phyloP scores from a whole-genome alignment of 768 basidiomycete species.

The Lactarius indigo region DNA sequence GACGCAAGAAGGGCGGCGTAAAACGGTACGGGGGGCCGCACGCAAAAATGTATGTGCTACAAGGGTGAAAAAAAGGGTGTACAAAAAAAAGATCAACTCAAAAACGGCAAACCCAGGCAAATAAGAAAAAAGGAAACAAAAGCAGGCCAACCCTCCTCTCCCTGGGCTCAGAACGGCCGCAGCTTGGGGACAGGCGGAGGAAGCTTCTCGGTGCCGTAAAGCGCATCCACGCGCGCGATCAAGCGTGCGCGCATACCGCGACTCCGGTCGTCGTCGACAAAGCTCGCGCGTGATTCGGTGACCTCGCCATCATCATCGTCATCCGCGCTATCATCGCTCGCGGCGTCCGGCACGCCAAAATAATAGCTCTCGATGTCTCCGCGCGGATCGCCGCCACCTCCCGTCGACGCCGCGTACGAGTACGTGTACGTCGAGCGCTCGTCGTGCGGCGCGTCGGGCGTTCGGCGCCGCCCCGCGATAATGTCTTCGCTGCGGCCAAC shows the following conservation, averaged over 20 bases:
- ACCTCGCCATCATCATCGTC: background rate
- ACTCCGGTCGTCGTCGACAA: conserved; percentile 18
- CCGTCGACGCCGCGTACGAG: background rate
- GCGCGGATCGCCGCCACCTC: background rate
- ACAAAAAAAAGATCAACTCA: background rate
- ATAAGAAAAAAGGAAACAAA: too few species aligned
- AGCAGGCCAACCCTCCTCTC: too few species aligned
- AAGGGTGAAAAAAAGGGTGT: background rate
- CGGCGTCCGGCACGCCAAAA: background rate
- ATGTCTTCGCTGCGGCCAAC: too few species aligned
- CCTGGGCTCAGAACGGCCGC: conserved; percentile 12
- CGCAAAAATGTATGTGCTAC: background rate
- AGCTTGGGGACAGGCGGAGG: conserved; percentile 21
- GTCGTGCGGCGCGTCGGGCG: conserved; percentile 15
- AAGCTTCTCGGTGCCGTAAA: conserved; percentile 9
- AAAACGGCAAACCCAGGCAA: too few species aligned
- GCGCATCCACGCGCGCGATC: conserved; percentile 9
- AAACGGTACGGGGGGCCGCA: background rate
- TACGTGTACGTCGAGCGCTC: conserved; percentile 20
- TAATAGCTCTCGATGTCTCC: conserved; percentile 11
- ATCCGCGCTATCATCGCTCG: background rate
- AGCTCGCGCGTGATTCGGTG: conserved; percentile 10
- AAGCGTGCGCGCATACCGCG: conserved; percentile 16
- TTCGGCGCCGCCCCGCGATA: background rate
- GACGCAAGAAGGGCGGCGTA: background rate